Percentiles rank a stretch among this genome's conserved stretches.
Conservation (phyloP, 768 basidiomycete genomes). For the Agrocybe chaxingu region DNA sequence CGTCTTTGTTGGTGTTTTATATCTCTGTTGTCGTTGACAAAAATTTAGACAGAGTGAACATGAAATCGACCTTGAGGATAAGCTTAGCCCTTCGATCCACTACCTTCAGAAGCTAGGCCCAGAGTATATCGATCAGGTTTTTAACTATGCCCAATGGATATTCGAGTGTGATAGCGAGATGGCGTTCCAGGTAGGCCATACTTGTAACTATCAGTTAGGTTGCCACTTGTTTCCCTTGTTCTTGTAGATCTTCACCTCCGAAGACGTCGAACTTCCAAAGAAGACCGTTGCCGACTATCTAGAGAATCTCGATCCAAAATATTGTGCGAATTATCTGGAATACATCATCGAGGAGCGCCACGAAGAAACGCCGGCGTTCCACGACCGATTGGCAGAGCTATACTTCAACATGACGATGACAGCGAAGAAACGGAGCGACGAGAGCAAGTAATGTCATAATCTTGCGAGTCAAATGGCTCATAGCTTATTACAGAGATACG, state of each 20-base stretch:
- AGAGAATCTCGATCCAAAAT: slow-evolving; percentile 61
- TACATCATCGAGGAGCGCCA: slow-evolving; percentile 73
- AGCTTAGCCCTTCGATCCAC: slow-evolving; percentile 76
- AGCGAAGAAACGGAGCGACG: slow-evolving; percentile 57
- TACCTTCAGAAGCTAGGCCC: slow-evolving; percentile 92
- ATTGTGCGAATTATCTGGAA: slow-evolving; percentile 81
- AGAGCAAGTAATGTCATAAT: slow-evolving; percentile 36
- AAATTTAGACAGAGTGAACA: slow-evolving; percentile 69
- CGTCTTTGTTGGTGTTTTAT: slow-evolving; percentile 21
- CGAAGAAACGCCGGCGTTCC: slow-evolving; percentile 67
- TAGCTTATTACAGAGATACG: slow-evolving; percentile 36
- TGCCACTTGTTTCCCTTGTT: not conserved
- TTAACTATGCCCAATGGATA: slow-evolving; percentile 81
- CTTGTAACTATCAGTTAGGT: not conserved
- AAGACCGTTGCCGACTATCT: slow-evolving; percentile 75
- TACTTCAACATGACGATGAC: slow-evolving; percentile 70
- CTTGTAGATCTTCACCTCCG: slow-evolving; percentile 87
- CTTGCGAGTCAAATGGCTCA: not conserved
- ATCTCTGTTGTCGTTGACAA: not conserved
- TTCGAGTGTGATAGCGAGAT: slow-evolving; percentile 70
- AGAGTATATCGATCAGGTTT: slow-evolving; percentile 77
- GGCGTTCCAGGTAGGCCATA: slow-evolving; percentile 64
- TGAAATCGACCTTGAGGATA: slow-evolving; percentile 74
- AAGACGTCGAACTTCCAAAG: slow-evolving; percentile 88
- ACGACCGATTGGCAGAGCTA: slow-evolving; percentile 86